phyloP scores from a whole-genome alignment of 1,139 yeast genomes.

The Williopsis jadinii region DNA sequence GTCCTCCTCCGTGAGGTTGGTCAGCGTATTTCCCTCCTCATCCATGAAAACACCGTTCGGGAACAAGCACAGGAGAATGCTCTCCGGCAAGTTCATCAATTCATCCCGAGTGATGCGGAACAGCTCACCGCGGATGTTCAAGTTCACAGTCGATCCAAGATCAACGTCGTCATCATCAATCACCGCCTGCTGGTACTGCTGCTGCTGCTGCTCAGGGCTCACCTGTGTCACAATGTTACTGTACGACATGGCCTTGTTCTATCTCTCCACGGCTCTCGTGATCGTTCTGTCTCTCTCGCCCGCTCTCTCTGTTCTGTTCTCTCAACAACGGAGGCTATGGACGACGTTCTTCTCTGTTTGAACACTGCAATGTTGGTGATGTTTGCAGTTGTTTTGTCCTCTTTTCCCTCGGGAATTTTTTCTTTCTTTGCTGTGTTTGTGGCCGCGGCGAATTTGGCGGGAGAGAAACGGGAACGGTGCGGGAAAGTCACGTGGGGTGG shows the following conservation, averaged over 20 bases:
- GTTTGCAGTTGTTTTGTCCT: no score
- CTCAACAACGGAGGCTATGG: no score
- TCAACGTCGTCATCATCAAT: conserved; percentile 33
- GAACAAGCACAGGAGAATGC: conserved; percentile 75
- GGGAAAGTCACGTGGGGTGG: no score
- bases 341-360: no score
- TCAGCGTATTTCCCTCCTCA: conserved; percentile 64
- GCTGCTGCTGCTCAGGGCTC: conserved; percentile 39
- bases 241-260: conserved; percentile 15
- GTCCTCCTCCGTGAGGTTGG: conserved; percentile 70
- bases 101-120: conserved; percentile 82
- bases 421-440: no score
- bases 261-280: no score
- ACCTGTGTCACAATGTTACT: conserved; percentile 57
- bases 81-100: conserved; percentile 85
- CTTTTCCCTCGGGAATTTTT: no score
- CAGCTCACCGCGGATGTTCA: conserved; percentile 55
- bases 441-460: no score
- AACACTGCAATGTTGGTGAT: no score
- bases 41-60: conserved; percentile 89
- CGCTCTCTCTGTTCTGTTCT: no score
- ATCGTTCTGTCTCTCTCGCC: no score
- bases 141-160: conserved; percentile 53
- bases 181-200: conserved; percentile 15
- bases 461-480: no score